Base-by-base conservation (phyloP, 768 basidiomycete genomes). In the Trametes elegans region DNA sequence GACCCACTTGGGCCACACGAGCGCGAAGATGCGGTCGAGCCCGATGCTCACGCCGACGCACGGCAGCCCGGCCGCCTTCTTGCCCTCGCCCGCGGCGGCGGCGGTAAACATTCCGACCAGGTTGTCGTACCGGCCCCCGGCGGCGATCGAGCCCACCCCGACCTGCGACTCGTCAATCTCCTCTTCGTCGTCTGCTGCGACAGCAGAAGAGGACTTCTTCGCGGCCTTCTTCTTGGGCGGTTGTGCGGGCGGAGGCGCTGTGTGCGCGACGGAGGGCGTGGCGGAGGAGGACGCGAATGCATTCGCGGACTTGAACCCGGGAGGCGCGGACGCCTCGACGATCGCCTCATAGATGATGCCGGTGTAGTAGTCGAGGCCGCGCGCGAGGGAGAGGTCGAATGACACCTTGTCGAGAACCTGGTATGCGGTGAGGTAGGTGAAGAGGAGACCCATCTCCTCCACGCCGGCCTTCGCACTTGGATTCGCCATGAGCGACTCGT, bases 111-210 rank as follows among this genome's bases (percentile, higher is more conserved):
- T 82, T 27, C 90, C 88, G 0, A 99, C 96, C 21, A 99, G 87
- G 49, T 87, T 85, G 74, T 98, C 97, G 71, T 99, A 99, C 29
- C 97, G 81, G 8, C 97, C 97, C 10, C 97, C 97, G 1, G 91
- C 97, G n/a, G 95, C 97, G 69, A 99, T 96, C 13, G 94, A 97
- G n/a, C 97, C 97, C 3, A 98, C 93, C 18, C 97, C 97, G 34
- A 98, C 85, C 62, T 87, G 81, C 1, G 90, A 88, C 68, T 98
- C 96, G 70, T 98, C 96, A 32, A 93, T 74, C 62, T 95, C 96
- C 49, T 92, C 87, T 29, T 91, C 87, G 16, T 84, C 86, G 14
- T 75, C 80, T 19, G 72, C 76, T 18, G 73, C 73, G 2, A 39
- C 41, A 16, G 67, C 76, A n/a, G n/a, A n/a, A n/a, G n/a, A n/a